phyloP scores from a whole-genome alignment of 129 eudicot species.

The Flaveria trinervia region DNA sequence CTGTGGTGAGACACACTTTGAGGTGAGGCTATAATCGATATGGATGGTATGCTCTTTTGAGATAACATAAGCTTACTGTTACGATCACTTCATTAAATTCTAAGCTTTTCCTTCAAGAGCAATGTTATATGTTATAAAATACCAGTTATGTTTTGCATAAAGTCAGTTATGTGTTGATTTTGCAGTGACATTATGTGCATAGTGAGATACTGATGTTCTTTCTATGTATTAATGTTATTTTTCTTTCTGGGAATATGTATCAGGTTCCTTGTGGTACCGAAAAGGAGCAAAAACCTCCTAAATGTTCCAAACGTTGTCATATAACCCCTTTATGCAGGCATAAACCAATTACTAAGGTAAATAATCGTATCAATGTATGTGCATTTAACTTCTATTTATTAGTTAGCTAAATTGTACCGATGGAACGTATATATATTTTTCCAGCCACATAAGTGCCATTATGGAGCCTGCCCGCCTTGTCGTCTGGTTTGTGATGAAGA shows the following conservation, averaged over 20 bases:
- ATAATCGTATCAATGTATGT: conserved; percentile 9
- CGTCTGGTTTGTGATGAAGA: conserved; percentile 70
- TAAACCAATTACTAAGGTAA: conserved; percentile 61
- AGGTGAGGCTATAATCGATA: conserved; percentile 54
- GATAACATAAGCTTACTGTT: conserved; percentile 1
- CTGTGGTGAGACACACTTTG: conserved; percentile 86
- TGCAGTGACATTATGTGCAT: not conserved
- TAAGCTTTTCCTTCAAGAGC: not conserved
- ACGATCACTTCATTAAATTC: not conserved
- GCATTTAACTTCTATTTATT: not conserved
- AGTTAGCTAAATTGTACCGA: conserved; percentile 3
- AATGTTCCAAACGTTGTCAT: conserved; percentile 70
- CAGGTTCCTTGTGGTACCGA: conserved; percentile 99
- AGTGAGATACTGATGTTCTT: not conserved
- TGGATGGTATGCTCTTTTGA: conserved; percentile 1
- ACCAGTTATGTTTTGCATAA: conserved; percentile 10
- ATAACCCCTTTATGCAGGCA: conserved; percentile 82
- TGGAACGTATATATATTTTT: conserved; percentile 25
- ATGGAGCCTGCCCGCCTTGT: conserved; percentile 96
- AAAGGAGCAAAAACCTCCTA: conserved; percentile 91
- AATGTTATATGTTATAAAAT: not conserved
- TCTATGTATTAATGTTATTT: conserved; percentile 13
- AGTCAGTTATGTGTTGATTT: not conserved
- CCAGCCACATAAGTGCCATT: conserved; percentile 95
- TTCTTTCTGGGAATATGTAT: conserved; percentile 22